A percentile compares a stretch with the other conserved stretches of the same genome.
phyloP scores from a whole-genome alignment of 2,329 filamentous ascomycete species.

The Penicillium vulpinum region DNA sequence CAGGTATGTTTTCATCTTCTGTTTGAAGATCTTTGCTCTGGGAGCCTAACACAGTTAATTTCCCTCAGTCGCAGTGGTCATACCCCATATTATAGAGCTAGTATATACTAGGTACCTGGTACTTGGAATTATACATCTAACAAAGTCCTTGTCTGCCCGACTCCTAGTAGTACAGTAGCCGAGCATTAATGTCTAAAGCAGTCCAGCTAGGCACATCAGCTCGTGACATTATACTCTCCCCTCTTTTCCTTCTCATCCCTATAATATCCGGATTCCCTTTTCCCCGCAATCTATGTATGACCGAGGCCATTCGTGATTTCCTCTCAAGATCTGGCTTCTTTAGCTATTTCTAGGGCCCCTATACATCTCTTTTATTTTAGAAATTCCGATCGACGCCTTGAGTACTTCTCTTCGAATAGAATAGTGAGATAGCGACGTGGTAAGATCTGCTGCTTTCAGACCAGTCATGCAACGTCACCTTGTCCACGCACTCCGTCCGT shows the following conservation, averaged over 20 bases:
- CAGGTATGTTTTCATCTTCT: background rate
- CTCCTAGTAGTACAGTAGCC: conserved; percentile 4
- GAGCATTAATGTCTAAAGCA: background rate
- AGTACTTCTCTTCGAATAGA: background rate
- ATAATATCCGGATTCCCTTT: background rate
- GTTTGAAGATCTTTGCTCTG: background rate
- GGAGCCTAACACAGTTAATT: background rate
- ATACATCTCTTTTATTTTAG: background rate
- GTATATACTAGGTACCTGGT: background rate
- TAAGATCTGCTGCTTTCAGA: conserved; percentile 19
- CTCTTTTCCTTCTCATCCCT: conserved; percentile 6
- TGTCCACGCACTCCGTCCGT: background rate
- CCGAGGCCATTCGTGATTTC: background rate
- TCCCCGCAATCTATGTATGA: background rate
- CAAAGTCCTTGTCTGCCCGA: conserved; percentile 4
- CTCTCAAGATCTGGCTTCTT: background rate
- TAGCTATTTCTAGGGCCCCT: background rate
- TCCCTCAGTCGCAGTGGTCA: background rate
- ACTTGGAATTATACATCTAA: background rate
- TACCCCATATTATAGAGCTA: background rate
- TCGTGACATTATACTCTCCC: conserved; percentile 17
- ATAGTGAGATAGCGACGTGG: background rate
- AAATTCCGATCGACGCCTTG: background rate
- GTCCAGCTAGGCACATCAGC: conserved; percentile 8
- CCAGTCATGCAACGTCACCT: conserved; percentile 22